Evolutionary conservation across 345 rosid species (phyloP).

Genomic region (Euphorbia pulcherrima): DNA sequence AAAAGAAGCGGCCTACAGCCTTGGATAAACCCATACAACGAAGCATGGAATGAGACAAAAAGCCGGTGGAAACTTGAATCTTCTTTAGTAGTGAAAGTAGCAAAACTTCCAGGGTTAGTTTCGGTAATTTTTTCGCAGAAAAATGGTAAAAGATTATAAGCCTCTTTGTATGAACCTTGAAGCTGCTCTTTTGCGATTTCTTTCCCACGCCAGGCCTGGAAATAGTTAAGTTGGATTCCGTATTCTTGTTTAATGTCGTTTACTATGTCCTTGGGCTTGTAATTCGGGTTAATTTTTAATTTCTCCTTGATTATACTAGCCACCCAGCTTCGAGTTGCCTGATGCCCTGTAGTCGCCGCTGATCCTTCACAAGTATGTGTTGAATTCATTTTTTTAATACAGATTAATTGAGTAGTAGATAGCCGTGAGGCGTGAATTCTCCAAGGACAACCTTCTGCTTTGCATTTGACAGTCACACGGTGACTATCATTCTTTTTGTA

Average conservation of each 20-base stretch:
- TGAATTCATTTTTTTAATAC: slow-evolving; percentile 87
- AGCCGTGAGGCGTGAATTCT: slow-evolving; percentile 91
- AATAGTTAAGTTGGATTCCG: slow-evolving; percentile 83
- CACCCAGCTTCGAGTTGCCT: slow-evolving; percentile 91
- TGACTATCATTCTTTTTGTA: slow-evolving; percentile 95
- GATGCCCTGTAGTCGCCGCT: slow-evolving; percentile 59
- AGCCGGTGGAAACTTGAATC: slow-evolving; percentile 94
- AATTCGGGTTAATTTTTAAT: slow-evolving; percentile 69
- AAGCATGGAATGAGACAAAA: slow-evolving; percentile 81
- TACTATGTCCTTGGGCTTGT: slow-evolving; percentile 92
- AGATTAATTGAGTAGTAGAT: slow-evolving; percentile 80
- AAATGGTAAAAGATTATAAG: slow-evolving; percentile 70
- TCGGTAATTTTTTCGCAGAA: slow-evolving; percentile 83
- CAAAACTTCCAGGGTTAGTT: slow-evolving; percentile 82
- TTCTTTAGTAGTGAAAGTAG: slow-evolving; percentile 75
- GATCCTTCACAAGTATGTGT: slow-evolving; percentile 88
- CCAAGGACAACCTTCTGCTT: slow-evolving; percentile 96
- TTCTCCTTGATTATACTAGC: slow-evolving; percentile 92
- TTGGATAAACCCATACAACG: slow-evolving; percentile 62
- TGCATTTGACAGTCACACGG: slow-evolving; percentile 92
- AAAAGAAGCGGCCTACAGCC: slow-evolving; percentile 91
- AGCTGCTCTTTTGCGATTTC: slow-evolving; percentile 96
- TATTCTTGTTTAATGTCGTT: slow-evolving; percentile 77
- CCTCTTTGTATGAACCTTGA: slow-evolving; percentile 88
- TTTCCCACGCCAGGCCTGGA: slow-evolving; percentile 97